These are phyloP conservation scores for Podosphaera xanthii DNA, from an alignment of 2,329 filamentous ascomycete species.

Conservation along the genomic window DNA sequence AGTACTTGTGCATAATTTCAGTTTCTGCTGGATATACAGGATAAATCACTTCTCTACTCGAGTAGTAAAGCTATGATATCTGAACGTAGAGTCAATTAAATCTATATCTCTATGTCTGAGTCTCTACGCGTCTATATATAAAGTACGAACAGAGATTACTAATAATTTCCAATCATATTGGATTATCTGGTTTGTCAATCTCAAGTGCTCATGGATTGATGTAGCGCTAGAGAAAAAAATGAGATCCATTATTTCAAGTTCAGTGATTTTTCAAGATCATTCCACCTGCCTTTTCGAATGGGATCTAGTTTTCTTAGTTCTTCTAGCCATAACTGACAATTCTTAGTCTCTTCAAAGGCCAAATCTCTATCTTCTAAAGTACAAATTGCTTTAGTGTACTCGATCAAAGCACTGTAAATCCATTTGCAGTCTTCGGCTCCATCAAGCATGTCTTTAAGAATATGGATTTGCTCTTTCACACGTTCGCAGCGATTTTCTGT, in stretches of 20 bases:
- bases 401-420: constrained; percentile 70
- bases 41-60: too few species aligned
- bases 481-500: constrained; percentile 39
- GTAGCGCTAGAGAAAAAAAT: too few species aligned
- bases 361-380: constrained; percentile 25
- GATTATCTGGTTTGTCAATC: too few species aligned
- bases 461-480: constrained; percentile 47
- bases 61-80: too few species aligned
- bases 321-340: constrained; percentile 13
- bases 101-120: too few species aligned
- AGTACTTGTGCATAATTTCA: too few species aligned
- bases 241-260: not conserved
- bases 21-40: too few species aligned
- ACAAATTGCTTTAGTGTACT: constrained; percentile 41
- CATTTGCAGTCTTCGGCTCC: constrained; percentile 58
- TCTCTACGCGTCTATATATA: too few species aligned
- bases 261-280: constrained; percentile 10
- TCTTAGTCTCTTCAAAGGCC: constrained; percentile 18
- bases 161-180: too few species aligned
- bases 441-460: constrained; percentile 40
- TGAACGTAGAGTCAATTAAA: too few species aligned
- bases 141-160: too few species aligned
- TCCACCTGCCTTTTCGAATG: constrained; percentile 16
- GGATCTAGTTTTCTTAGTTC: constrained; percentile 16
- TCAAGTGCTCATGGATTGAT: too few species aligned